Evolutionary conservation across 1,139 yeast species (phyloP).

Genomic region (Suzukiozyma palmioleophila): DNA sequence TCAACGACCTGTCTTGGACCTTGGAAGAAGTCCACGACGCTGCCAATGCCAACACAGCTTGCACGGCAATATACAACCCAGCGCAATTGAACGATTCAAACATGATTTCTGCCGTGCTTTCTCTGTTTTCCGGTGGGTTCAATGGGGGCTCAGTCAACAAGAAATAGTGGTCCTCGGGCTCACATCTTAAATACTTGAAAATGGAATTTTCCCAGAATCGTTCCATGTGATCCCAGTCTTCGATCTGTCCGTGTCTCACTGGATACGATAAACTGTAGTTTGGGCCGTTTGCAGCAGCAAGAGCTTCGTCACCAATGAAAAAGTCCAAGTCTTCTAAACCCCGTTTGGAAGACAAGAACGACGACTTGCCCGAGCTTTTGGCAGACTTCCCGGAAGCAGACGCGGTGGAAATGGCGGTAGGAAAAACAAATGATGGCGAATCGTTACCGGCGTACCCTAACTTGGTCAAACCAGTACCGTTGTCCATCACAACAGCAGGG

Average conservation of each 20-base stretch:
- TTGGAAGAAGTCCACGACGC: slow-evolving; percentile 98
- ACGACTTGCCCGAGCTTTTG: slow-evolving; percentile 36
- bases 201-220: slow-evolving; percentile 97
- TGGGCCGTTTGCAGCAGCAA: slow-evolving; percentile 84
- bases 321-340: slow-evolving; percentile 96
- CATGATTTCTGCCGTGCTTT: slow-evolving; percentile 97
- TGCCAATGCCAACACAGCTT: slow-evolving; percentile 96
- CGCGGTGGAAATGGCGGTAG: slow-evolving; percentile 93
- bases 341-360: slow-evolving; percentile 61
- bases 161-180: slow-evolving; percentile 97
- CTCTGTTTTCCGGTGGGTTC: slow-evolving; percentile 98
- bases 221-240: slow-evolving; percentile 99
- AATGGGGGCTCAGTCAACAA: slow-evolving; percentile 96
- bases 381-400: slow-evolving; percentile 35
- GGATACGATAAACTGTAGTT: slow-evolving; percentile 89
- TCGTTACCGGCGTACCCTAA: slow-evolving; percentile 98
- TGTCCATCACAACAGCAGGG: slow-evolving; percentile 97
- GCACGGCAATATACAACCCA: slow-evolving; percentile 96
- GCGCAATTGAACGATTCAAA: slow-evolving; percentile 98
- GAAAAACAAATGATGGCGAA: slow-evolving; percentile 94
- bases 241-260: slow-evolving; percentile 95
- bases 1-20: slow-evolving; percentile 89
- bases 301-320: slow-evolving; percentile 92
- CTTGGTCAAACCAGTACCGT: slow-evolving; percentile 97
- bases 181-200: slow-evolving; percentile 92